phyloP scores from a whole-genome alignment of 768 basidiomycete genomes.

The Candolleomyces efflorescens region DNA sequence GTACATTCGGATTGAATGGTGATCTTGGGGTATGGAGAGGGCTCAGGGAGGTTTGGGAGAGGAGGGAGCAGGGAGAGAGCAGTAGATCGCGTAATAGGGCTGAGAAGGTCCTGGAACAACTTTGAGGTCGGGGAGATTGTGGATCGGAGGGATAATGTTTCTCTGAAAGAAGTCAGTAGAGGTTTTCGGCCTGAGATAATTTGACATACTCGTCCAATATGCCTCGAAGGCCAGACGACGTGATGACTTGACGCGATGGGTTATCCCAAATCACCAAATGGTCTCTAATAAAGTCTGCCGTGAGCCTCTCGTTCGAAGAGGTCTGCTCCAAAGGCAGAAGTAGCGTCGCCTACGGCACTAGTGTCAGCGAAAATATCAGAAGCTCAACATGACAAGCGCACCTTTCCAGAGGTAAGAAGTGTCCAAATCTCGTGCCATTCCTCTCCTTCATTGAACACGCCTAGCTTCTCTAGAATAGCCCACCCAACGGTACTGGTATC shows the following conservation, averaged over 20 bases:
- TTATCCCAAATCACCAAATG: slow-evolving; percentile 71
- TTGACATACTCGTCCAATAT: slow-evolving; percentile 49
- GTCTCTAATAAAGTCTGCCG: slow-evolving; percentile 75
- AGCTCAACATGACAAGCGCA: slow-evolving; percentile 26
- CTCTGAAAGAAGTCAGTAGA: slow-evolving; percentile 20
- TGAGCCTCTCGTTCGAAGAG: slow-evolving; percentile 51
- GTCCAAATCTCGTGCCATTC: slow-evolving; percentile 75
- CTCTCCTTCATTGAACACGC: slow-evolving; percentile 42
- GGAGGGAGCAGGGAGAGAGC: slow-evolving; percentile 45
- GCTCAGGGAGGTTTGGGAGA: slow-evolving; percentile 38
- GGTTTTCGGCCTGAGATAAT: neutral
- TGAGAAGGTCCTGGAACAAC: slow-evolving; percentile 33
- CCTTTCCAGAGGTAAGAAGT: slow-evolving; percentile 63
- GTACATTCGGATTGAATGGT: slow-evolving; percentile 39
- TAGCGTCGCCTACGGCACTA: slow-evolving; percentile 61
- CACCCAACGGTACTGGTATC: slow-evolving; percentile 65
- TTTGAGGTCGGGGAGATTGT: slow-evolving; percentile 39
- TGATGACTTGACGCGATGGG: slow-evolving; percentile 51
- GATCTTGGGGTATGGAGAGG: slow-evolving; percentile 45
- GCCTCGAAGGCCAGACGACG: slow-evolving; percentile 82
- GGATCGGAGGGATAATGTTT: slow-evolving; percentile 40
- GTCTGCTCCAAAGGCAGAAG: slow-evolving; percentile 68
- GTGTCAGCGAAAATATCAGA: neutral
- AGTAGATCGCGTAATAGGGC: slow-evolving; percentile 28
- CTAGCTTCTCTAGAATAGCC: slow-evolving; percentile 72